Evolutionary conservation across 73 alveolate species (phyloP), one percentile per base, ranked within the genome.

Genomic region (Paraurostyla sp.): DNA sequence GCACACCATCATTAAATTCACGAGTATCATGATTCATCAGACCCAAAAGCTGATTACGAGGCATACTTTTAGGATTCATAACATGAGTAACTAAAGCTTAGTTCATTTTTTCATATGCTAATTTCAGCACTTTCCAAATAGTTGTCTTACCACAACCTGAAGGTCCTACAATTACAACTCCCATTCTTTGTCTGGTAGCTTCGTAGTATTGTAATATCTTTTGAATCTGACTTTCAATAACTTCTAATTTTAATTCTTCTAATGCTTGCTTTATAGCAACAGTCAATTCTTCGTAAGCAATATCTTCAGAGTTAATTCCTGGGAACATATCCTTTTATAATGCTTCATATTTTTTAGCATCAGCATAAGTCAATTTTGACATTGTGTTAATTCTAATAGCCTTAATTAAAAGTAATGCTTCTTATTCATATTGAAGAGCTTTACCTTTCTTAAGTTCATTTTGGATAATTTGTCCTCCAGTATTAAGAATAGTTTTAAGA

Each of bases 91-190:
- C 92, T 71, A 92, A 95, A 76, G 94, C 83, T 90, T 96, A 95
- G 49, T 97, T 96, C 89, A 97, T 93, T 94, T 98, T 99, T 76
- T 96, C 99, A 88, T 97, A 97, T 23, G 99, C 99, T 60, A 95
- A 95, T 88, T 96, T 96, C 58, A 99, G 93, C 22, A 97, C 95
- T 84, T 95, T 99, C 99, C 99, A 99, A 32, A 99, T 99, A 0
- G 99, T 97, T 29, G 99, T 95, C 80, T 99, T 99, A 54, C 99
- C 99, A 71, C 99, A 99, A 11, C 99, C 99, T 0, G 99, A 99
- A 0, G 99, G 99, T 0, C 99, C 99, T 20, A 99, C 99, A 36
- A 99, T 94, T 76, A 99, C 99, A 7, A 98, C 99, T 18, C 99
- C 99, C 99, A 99, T 99, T 89, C 99, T 97, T 84, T 99, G 98